Evolutionary conservation across 495 filamentous ascomycete species (phyloP).

Genomic region (Penicillium silybi): DNA sequence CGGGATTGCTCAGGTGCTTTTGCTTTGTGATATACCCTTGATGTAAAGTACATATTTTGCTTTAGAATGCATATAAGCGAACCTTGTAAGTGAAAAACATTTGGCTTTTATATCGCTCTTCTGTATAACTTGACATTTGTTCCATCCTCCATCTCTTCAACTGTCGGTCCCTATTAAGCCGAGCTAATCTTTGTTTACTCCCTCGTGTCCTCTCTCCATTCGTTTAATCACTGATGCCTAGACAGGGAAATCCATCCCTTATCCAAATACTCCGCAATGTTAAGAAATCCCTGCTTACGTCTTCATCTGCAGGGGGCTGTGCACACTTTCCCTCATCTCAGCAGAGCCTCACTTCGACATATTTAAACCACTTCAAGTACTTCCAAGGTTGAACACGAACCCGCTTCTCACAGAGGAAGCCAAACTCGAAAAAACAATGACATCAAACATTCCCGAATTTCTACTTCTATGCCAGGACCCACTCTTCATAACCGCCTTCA

Average conservation of each 20-base stretch:
- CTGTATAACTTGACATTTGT: background rate
- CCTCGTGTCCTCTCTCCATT: background rate
- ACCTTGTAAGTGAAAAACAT: background rate
- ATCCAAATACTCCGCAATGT: background rate
- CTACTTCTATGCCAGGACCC: constrained; percentile 36
- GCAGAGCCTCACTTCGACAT: background rate
- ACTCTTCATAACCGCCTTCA: constrained; percentile 29
- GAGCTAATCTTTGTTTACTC: background rate
- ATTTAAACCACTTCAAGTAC: background rate
- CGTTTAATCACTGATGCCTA: background rate
- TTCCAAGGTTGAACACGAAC: background rate
- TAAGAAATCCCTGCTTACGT: background rate
- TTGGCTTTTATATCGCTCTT: background rate
- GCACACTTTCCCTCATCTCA: background rate
- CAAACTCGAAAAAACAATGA: constrained; percentile 17
- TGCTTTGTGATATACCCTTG: background rate
- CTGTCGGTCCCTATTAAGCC: no score
- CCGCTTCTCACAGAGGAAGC: background rate
- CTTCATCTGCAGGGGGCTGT: background rate
- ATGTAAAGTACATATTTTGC: background rate
- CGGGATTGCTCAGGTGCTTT: background rate
- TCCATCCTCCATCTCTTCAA: background rate
- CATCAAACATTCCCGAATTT: constrained; percentile 34
- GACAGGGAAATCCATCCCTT: background rate
- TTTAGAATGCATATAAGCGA: background rate